Percentiles rank a stretch among this genome's conserved stretches.
Conservation (phyloP, 768 basidiomycete species). For the Pleurotus tuber-regium region DNA sequence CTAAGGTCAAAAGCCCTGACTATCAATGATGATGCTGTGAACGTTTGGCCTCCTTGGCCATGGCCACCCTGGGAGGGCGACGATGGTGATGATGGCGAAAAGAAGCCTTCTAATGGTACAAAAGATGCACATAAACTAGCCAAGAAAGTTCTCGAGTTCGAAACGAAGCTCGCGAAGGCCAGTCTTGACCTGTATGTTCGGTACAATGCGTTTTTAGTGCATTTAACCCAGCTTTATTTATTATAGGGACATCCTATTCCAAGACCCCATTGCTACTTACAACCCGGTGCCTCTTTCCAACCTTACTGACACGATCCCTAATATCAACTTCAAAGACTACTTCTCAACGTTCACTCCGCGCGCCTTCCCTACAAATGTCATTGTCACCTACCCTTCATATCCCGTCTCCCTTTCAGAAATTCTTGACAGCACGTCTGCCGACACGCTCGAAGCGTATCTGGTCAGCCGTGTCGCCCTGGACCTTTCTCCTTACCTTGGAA, state of each 20-base stretch:
- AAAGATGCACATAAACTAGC: slow-evolving; percentile 63
- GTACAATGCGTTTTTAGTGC: not conserved
- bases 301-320: slow-evolving; percentile 64
- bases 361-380: slow-evolving; percentile 68
- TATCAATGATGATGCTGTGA: slow-evolving; percentile 35
- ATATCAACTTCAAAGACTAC: slow-evolving; percentile 84
- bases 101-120: slow-evolving; percentile 49
- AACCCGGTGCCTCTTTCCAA: slow-evolving; percentile 76
- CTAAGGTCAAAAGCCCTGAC: slow-evolving; percentile 17
- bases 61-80: slow-evolving; percentile 77
- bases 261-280: slow-evolving; percentile 86
- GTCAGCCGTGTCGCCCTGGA: slow-evolving; percentile 70
- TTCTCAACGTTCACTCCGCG: slow-evolving; percentile 83
- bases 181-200: slow-evolving; percentile 72
- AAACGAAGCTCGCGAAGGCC: slow-evolving; percentile 72
- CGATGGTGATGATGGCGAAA: slow-evolving; percentile 37
- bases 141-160: slow-evolving; percentile 71
- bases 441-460: slow-evolving; percentile 86
- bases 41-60: slow-evolving; percentile 77
- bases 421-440: slow-evolving; percentile 60
- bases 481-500: slow-evolving; percentile 70
- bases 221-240: not conserved
- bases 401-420: slow-evolving; percentile 64
- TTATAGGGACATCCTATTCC: slow-evolving; percentile 59
- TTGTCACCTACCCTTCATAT: slow-evolving; percentile 83